A percentile compares a stretch with the other conserved stretches of the same genome.
These are phyloP conservation scores for Colletotrichum lupini DNA, from an alignment of 2,329 filamentous ascomycete genomes.

Conservation along the genomic window DNA sequence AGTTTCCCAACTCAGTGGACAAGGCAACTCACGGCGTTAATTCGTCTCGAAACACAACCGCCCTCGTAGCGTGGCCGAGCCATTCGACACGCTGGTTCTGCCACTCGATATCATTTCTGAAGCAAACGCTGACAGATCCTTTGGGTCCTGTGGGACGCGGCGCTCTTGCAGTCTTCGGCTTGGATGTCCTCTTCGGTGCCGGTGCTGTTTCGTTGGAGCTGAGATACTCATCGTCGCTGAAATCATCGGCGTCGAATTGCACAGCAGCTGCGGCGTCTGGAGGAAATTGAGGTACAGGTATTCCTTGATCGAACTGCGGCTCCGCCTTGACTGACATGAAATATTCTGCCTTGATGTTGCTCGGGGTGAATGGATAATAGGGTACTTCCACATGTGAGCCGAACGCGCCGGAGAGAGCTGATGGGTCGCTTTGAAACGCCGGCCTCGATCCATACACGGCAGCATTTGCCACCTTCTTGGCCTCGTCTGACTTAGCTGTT, in stretches of 20 bases:
- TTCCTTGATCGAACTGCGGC: background rate
- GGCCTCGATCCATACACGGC: background rate
- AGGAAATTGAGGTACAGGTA: too few species aligned
- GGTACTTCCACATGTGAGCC: background rate
- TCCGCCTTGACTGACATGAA: background rate
- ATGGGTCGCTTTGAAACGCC: background rate
- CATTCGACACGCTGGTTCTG: background rate
- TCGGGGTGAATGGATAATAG: background rate
- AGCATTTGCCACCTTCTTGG: background rate
- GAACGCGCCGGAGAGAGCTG: background rate
- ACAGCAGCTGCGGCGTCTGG: background rate
- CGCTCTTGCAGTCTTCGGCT: background rate
- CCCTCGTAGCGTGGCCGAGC: background rate
- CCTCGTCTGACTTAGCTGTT: background rate
- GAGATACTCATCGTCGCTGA: background rate
- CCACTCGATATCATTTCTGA: background rate
- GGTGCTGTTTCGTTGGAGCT: background rate
- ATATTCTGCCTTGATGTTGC: background rate
- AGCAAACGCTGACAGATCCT: background rate
- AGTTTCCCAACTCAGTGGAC: background rate
- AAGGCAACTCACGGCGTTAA: background rate
- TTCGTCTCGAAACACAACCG: too few species aligned
- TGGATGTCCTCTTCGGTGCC: background rate
- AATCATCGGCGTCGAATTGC: background rate
- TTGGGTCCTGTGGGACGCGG: background rate